Conservation (phyloP, 192 early-diverging fungal species). For the Cetraspora pellucida region DNA sequence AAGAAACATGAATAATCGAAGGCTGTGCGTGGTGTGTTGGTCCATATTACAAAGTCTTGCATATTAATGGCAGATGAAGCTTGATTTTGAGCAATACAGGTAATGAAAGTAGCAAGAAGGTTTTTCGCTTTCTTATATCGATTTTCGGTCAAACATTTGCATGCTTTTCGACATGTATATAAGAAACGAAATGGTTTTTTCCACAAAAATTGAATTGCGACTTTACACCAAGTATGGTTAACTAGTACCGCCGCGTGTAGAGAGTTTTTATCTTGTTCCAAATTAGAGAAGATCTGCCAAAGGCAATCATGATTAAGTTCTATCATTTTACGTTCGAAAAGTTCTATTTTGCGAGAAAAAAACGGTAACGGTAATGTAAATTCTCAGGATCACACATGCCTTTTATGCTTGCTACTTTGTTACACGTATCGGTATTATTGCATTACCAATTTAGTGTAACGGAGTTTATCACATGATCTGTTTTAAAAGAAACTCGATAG, state of each 20-base stretch:
- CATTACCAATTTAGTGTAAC: too few species aligned
- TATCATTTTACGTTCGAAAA: neutral
- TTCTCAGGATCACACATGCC: too few species aligned
- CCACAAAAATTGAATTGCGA: slow-evolving; percentile 24
- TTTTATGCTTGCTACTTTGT: too few species aligned
- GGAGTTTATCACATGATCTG: too few species aligned
- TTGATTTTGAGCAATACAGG: neutral
- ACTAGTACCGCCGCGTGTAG: neutral
- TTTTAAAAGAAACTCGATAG: too few species aligned
- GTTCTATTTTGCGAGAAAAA: too few species aligned
- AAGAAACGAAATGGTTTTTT: slow-evolving; percentile 11
- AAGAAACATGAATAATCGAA: neutral
- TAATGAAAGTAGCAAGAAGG: neutral
- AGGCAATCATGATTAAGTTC: slow-evolving; percentile 4
- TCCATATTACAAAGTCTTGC: slow-evolving; percentile 6
- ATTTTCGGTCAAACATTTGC: neutral
- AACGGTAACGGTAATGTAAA: too few species aligned
- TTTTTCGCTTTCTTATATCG: neutral
- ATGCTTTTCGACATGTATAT: neutral
- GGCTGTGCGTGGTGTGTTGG: neutral
- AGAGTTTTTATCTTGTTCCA: slow-evolving; percentile 7
- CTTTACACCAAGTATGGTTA: slow-evolving; percentile 9
- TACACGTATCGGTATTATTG: too few species aligned
- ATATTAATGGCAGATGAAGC: neutral
- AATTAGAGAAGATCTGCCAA: slow-evolving; percentile 13